Base-by-base conservation (phyloP, 495 filamentous ascomycete species). In the Neurospora sublineolata region DNA sequence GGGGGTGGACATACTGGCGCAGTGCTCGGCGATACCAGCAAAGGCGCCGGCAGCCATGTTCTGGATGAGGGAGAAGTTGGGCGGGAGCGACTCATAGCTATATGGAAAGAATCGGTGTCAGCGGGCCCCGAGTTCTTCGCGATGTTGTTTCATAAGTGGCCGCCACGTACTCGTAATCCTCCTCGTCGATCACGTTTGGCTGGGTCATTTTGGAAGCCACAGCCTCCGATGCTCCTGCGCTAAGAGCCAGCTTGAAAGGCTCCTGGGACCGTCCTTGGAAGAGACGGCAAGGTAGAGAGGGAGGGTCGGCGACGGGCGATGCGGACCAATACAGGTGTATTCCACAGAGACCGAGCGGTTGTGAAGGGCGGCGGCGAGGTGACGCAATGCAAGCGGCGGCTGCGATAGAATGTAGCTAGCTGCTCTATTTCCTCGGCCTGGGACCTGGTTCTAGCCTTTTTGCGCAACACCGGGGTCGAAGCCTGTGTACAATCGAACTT, bases 41-140 rank as follows among this genome's bases (percentile, higher is more conserved):
- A 98, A 97, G 76, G 96, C 95, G 79, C 95, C 95, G 16, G 96
- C 96, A 69, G 90, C 80, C 91, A 97, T 95, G 81, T 97, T 97
- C 77, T 88, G 86, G 41, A 84, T 60, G 71, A 89, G 79, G 67
- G 86, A 87, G 77, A 88, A 87, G 77, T 88, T 88, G 41, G 86
- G 86, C 40, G 87, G 87, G 18, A 89, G 83, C 38, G 81, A 79
- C 77, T 89, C 87, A 82, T 89, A 89, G 79, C 86, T 88, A 74
- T 39, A 60, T 14, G 23, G 14, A 18, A 33, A 36, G 6, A 36
- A 18, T 46, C 20, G 4, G 11, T 70, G 70, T 75, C 33, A 77
- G 73, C 67, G 60, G 67, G 37, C 11, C 18, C 68, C 12, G 14
- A 39, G 40, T 37, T 20, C 44, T 68, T 68, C 67, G 40, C n/a